These are phyloP conservation scores for Ascomycota sp. DNA, from an alignment of 2,329 filamentous ascomycete species.

Conservation along the genomic window DNA sequence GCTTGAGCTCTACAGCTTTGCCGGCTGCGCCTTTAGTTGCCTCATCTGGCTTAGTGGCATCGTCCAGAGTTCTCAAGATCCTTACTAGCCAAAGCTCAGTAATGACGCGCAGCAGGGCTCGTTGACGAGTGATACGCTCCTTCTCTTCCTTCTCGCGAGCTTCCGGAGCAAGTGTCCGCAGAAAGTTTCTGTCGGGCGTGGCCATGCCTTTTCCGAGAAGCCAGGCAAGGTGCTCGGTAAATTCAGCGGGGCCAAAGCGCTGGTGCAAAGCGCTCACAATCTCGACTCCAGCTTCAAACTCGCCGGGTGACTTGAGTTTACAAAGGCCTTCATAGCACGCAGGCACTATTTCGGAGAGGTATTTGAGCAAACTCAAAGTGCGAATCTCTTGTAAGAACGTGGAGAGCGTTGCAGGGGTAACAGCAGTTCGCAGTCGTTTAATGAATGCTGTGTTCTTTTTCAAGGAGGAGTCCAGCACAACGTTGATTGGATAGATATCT, in stretches of 20 bases:
- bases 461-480: conserved; percentile 74
- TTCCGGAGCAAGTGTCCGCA: conserved; percentile 62
- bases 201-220: conserved; percentile 74
- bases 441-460: conserved; percentile 98
- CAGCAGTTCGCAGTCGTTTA: conserved; percentile 76
- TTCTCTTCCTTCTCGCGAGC: conserved; percentile 88
- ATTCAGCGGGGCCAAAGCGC: conserved; percentile 73
- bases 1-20: conserved; percentile 40
- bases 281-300: conserved; percentile 78
- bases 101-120: conserved; percentile 67
- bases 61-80: conserved; percentile 58
- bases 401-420: conserved; percentile 54
- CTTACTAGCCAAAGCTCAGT: conserved; percentile 93
- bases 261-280: conserved; percentile 90
- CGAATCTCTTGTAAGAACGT: conserved; percentile 82
- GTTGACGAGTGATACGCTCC: conserved; percentile 68
- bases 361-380: conserved; percentile 79
- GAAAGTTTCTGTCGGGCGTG: conserved; percentile 61
- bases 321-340: conserved; percentile 88
- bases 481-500: conserved; percentile 55
- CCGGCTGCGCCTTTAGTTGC: conserved; percentile 35
- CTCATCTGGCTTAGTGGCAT: conserved; percentile 39
- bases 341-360: conserved; percentile 88
- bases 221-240: conserved; percentile 83
- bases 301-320: conserved; percentile 74